A percentile compares a stretch with the other conserved stretches of the same genome.
Conservation (phyloP, 257 asterid species). For the Solanum appendiculatum region DNA sequence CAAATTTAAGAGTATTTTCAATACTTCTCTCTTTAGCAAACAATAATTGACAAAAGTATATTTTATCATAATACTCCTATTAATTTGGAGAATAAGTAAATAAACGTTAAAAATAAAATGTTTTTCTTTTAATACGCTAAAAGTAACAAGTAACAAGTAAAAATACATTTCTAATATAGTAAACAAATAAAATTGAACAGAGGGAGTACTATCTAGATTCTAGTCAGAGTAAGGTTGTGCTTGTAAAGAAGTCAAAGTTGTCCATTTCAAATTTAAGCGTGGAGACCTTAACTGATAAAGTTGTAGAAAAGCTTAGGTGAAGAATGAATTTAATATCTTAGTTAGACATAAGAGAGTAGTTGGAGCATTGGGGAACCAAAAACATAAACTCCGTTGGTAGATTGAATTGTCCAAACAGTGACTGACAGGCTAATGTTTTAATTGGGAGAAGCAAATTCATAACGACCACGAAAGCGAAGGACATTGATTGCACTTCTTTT, state of each 20-base stretch:
- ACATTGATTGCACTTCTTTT: not conserved
- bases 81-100: too few species aligned
- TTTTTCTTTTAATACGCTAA: too few species aligned
- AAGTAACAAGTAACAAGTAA: too few species aligned
- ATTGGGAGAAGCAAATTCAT: not conserved
- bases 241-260: not conserved
- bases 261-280: not conserved
- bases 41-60: too few species aligned
- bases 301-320: not conserved
- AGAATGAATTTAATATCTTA: not conserved
- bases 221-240: not conserved
- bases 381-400: not conserved
- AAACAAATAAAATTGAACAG: too few species aligned
- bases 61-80: too few species aligned
- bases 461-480: not conserved
- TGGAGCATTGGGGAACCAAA: not conserved
- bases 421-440: not conserved
- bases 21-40: too few species aligned
- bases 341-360: not conserved
- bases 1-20: too few species aligned
- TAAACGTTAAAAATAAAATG: too few species aligned
- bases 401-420: not conserved
- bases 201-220: not conserved
- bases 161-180: too few species aligned
- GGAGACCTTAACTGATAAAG: not conserved